Evolutionary conservation across 257 asterid species (phyloP), one percentile per base, ranked within the genome.

Genomic region (Jacaranda mimosifolia): DNA sequence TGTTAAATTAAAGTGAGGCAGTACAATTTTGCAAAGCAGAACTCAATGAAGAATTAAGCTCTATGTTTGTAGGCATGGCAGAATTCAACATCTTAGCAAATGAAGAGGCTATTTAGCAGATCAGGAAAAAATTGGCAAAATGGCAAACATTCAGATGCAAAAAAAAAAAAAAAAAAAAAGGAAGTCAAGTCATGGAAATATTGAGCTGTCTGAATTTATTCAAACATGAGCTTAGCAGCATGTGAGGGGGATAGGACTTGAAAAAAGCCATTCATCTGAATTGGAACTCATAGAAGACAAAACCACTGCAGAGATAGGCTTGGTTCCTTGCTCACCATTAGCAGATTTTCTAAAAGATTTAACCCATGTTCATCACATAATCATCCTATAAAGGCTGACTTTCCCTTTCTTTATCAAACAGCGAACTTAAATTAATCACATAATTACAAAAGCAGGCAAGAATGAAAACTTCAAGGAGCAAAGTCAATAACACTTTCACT

Each of bases 1-100:
- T 84, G 82, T 63, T 80, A 66, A 40, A 77, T 80, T 81, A 67
- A 71, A 68, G 62, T 26, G 1, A 36, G 17, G 38, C 14, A 43
- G 56, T 21, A 60, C 49, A 74, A 58, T 43, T 53, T 73, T 58
- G 66, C 40, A 63, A 63, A 73, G 57, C 36, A 82, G 74, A 71
- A 58, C 52, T 39, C 48, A 68, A 55, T 13, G 62, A 13, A 63
- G 65, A 79, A 35, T 3, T 15, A 72, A 46, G 68, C 12, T 46
- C 46, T 43, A 35, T n/a, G 32, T 53, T 45, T 14, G 38, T 19
- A 52, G 26, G 42, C 36, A 12, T 42, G 11, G 62, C 53, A 58
- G 65, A 56, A 39, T 43, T 36, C 15, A 66, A 35, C 36, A 39
- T 21, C 63, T 70, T 46, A 53, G 46, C 52, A 64, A 17, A 72